Percentiles rank a stretch among this genome's conserved stretches.
These are phyloP conservation scores for Oryza meridionalis DNA, from an alignment of 176 grass and related monocot genomes.

Conservation along the genomic window DNA sequence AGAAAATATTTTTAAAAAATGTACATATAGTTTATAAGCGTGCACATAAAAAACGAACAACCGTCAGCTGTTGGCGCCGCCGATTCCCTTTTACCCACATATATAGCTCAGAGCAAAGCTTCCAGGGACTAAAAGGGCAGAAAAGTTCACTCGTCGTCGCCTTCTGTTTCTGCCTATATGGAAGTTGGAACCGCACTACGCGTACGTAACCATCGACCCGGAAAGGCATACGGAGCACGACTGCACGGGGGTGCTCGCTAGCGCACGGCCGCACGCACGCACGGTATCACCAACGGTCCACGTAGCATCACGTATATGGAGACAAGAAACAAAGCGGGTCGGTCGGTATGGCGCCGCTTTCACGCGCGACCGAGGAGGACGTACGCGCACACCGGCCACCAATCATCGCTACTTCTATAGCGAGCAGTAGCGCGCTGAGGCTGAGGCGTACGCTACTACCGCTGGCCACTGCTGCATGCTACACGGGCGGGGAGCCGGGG, in stretches of 20 bases:
- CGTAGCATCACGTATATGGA: too few relatives aligned
- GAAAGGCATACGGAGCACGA: background rate
- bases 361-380: background rate
- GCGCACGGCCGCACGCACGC: background rate
- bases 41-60: too few relatives aligned
- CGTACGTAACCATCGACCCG: background rate
- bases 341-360: constrained; percentile 10
- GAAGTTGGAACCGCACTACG: background rate
- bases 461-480: background rate
- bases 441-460: background rate
- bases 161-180: background rate
- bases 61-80: background rate
- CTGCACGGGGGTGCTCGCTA: background rate
- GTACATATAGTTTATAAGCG: too few relatives aligned
- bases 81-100: background rate
- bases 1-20: too few relatives aligned
- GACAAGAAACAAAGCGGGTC: background rate
- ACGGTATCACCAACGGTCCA: background rate
- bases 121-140: background rate
- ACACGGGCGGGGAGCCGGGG: background rate
- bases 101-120: background rate
- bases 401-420: background rate
- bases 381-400: background rate
- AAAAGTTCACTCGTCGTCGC: background rate
- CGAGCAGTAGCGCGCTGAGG: background rate